phyloP scores from a whole-genome alignment of 1,284 basidiomycete species.

The Coniophora puteana region DNA sequence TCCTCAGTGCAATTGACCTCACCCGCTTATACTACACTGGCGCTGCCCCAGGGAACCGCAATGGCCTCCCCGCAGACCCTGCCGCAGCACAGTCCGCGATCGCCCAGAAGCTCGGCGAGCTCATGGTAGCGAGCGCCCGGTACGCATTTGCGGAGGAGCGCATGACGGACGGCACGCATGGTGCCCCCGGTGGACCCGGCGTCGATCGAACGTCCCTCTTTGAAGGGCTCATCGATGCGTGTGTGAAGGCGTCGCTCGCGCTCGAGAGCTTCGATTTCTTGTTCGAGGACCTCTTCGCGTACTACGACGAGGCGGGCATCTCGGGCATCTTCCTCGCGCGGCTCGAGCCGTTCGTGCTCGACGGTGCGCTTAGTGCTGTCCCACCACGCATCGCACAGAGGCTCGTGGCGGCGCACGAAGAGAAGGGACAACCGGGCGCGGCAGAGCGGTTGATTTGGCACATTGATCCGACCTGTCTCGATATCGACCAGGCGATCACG shows the following conservation, averaged over 20 bases:
- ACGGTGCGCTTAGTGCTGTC: conserved; percentile 67
- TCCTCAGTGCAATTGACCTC: conserved; percentile 87
- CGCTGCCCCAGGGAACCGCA: conserved; percentile 80
- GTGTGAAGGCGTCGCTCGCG: conserved; percentile 79
- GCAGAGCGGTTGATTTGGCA: conserved; percentile 95
- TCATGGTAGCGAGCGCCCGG: conserved; percentile 84
- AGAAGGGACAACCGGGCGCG: conserved; percentile 66
- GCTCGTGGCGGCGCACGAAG: conserved; percentile 77
- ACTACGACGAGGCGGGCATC: conserved; percentile 85
- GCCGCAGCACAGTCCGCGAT: conserved; percentile 61
- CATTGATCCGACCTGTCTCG: conserved; percentile 87
- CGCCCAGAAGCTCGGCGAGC: conserved; percentile 73
- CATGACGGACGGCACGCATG: conserved; percentile 86
- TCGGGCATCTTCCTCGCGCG: conserved; percentile 83
- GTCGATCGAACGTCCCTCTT: conserved; percentile 91
- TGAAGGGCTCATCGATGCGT: conserved; percentile 81
- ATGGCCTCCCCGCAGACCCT: conserved; percentile 76
- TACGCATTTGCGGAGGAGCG: conserved; percentile 96
- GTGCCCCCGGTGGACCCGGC: conserved; percentile 79
- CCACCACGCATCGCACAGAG: conserved; percentile 88
- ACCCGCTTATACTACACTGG: conserved; percentile 84
- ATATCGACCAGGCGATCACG: conserved; percentile 89
- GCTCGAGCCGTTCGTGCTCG: conserved; percentile 83
- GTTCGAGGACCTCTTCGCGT: conserved; percentile 91
- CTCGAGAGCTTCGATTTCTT: conserved; percentile 82